phyloP scores from a whole-genome alignment of 805 yeast species.

The Priceomyces melissophilus region DNA sequence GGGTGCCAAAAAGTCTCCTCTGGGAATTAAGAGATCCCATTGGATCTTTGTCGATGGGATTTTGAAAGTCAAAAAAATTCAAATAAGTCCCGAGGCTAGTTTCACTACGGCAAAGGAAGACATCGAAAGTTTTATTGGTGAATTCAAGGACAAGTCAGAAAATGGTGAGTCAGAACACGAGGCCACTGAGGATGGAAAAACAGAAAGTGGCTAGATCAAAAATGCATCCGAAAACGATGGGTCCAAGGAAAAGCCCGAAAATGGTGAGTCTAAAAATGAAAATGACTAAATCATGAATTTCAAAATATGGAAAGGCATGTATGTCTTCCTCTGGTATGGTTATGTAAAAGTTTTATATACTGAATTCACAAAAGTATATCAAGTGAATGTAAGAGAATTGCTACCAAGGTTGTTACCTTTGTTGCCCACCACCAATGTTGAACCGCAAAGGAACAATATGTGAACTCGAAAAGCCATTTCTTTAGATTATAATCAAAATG shows the following conservation, averaged over 20 bases:
- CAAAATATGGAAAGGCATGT: background rate
- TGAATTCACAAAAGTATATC: slow-evolving; percentile 2
- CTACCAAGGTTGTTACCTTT: slow-evolving; percentile 42
- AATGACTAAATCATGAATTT: background rate
- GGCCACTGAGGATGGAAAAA: background rate
- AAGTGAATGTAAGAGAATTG: slow-evolving; percentile 28
- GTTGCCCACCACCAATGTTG: slow-evolving; percentile 98
- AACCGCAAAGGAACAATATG: slow-evolving; percentile 74
- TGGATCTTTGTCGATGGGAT: slow-evolving; percentile 84
- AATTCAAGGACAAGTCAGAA: slow-evolving; percentile 6
- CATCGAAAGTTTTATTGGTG: slow-evolving; percentile 41
- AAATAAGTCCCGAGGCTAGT: slow-evolving; percentile 53
- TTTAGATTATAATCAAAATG: slow-evolving; percentile 42
- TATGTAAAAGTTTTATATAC: background rate
- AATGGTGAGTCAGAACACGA: slow-evolving; percentile 6
- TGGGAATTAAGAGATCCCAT: slow-evolving; percentile 83
- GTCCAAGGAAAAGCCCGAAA: slow-evolving; percentile 4
- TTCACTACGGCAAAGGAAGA: slow-evolving; percentile 56
- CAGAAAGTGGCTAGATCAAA: background rate
- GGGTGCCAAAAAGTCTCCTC: slow-evolving; percentile 80
- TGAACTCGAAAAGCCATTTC: slow-evolving; percentile 65
- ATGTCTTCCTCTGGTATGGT: background rate
- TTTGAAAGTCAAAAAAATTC: slow-evolving; percentile 50
- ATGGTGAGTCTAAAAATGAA: slow-evolving; percentile 4
- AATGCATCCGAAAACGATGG: slow-evolving; percentile 4